A percentile compares a stretch with the other conserved stretches of the same genome.
phyloP scores from a whole-genome alignment of 352 stramenopile genomes.

The Phytophthora rubi region DNA sequence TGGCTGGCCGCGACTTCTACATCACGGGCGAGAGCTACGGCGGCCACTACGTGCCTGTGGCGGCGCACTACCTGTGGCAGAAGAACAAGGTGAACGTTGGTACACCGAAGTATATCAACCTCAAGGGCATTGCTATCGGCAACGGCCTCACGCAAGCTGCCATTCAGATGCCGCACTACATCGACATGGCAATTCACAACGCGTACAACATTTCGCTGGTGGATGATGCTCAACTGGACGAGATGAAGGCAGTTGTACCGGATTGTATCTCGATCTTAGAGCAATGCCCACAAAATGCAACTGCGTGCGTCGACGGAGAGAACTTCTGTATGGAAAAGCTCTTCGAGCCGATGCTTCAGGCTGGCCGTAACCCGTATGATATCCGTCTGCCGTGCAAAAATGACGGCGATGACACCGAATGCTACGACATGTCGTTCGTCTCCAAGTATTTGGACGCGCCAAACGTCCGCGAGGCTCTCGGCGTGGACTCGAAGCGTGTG shows the following conservation, averaged over 20 bases:
- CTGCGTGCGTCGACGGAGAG: slow-evolving; percentile 45
- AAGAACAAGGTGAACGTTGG: slow-evolving; percentile 46
- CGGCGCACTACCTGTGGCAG: slow-evolving; percentile 58
- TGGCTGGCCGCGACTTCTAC: slow-evolving; percentile 61
- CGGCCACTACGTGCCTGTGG: slow-evolving; percentile 67
- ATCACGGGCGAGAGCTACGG: slow-evolving; percentile 74
- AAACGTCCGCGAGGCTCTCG: slow-evolving; percentile 42
- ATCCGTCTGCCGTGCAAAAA: slow-evolving; percentile 50
- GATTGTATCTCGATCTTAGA: slow-evolving; percentile 31
- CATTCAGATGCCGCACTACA: slow-evolving; percentile 44
- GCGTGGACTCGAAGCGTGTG: slow-evolving; percentile 42
- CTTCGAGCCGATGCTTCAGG: slow-evolving; percentile 42
- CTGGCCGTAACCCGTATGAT: slow-evolving; percentile 54
- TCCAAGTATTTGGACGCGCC: slow-evolving; percentile 73
- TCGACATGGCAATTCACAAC: slow-evolving; percentile 67
- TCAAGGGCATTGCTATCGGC: slow-evolving; percentile 57
- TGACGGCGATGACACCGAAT: slow-evolving; percentile 32
- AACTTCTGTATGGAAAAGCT: slow-evolving; percentile 64
- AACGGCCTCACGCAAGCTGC: slow-evolving; percentile 58
- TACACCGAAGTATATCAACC: slow-evolving; percentile 37
- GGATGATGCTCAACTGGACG: slow-evolving; percentile 29
- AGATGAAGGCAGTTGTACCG: slow-evolving; percentile 42
- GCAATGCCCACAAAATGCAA: slow-evolving; percentile 41
- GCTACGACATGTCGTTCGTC: slow-evolving; percentile 60
- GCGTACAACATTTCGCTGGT: slow-evolving; percentile 68